A percentile compares a stretch with the other conserved stretches of the same genome.
These are phyloP conservation scores for Dendrocalamus sinicus DNA, from an alignment of 176 grass and related monocot genomes.

Conservation along the genomic window DNA sequence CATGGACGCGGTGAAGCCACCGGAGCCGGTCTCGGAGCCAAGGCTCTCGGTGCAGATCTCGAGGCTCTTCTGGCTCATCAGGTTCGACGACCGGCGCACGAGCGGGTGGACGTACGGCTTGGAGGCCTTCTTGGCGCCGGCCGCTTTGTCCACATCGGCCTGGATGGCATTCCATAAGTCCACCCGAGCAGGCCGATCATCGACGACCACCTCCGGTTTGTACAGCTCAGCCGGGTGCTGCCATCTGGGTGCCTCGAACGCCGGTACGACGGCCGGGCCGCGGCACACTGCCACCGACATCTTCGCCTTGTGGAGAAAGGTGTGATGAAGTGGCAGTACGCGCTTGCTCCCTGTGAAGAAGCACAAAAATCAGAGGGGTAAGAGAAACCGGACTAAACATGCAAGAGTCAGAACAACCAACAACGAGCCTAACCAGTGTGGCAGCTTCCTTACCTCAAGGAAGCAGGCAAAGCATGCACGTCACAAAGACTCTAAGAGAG, in stretches of 20 bases:
- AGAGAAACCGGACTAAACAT: background rate
- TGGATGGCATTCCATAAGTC: constrained; percentile 81
- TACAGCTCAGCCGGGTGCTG: constrained; percentile 10
- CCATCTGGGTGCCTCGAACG: constrained; percentile 46
- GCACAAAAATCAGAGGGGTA: constrained; percentile 17
- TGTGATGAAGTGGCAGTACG: constrained; percentile 37
- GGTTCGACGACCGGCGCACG: constrained; percentile 51
- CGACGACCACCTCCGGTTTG: constrained; percentile 31
- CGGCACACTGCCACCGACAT: constrained; percentile 70
- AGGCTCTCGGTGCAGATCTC: constrained; percentile 98
- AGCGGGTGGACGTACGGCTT: constrained; percentile 69
- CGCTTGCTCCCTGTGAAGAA: constrained; percentile 45
- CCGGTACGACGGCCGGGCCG: constrained; percentile 34
- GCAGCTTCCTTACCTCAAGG: constrained; percentile 31
- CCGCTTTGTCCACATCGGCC: constrained; percentile 26
- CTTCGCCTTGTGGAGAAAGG: constrained; percentile 39
- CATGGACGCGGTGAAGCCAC: constrained; percentile 50
- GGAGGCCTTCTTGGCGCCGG: background rate
- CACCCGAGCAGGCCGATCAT: constrained; percentile 45
- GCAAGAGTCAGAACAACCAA: background rate
- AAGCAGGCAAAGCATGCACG: constrained; percentile 12
- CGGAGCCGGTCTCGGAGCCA: constrained; percentile 86
- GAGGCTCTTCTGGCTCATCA: constrained; percentile 89
- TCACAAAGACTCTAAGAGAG: background rate
- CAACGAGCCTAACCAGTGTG: background rate